phyloP scores from a whole-genome alignment of 1,284 basidiomycete genomes.

The Fomitopsis palustris region DNA sequence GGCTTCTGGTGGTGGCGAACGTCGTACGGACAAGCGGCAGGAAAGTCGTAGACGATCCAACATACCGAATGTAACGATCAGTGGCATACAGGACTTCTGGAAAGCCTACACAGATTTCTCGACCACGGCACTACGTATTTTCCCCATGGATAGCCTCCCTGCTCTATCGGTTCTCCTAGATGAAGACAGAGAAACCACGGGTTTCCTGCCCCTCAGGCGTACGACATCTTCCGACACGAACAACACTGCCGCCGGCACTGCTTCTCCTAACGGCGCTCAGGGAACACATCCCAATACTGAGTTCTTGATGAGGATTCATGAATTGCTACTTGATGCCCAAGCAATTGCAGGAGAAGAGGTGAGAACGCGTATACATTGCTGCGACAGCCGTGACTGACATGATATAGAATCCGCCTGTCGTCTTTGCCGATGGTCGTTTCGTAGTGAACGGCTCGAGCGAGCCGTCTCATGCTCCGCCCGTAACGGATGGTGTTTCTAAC shows the following conservation, averaged over 20 bases:
- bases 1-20: neutral
- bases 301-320: slow-evolving; percentile 90
- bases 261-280: slow-evolving; percentile 9
- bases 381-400: neutral
- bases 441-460: neutral
- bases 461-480: neutral
- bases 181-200: slow-evolving; percentile 89
- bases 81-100: slow-evolving; percentile 65
- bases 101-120: slow-evolving; percentile 66
- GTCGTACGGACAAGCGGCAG: slow-evolving; percentile 9
- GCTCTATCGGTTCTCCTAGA: slow-evolving; percentile 68
- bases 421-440: neutral
- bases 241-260: slow-evolving; percentile 8
- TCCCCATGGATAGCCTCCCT: slow-evolving; percentile 71
- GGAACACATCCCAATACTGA: slow-evolving; percentile 87
- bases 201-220: slow-evolving; percentile 80
- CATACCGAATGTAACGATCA: slow-evolving; percentile 13
- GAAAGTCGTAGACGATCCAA: slow-evolving; percentile 11
- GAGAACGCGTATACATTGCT: slow-evolving; percentile 14
- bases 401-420: slow-evolving; percentile 12
- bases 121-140: slow-evolving; percentile 59
- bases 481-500: neutral
- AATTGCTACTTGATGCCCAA: slow-evolving; percentile 78
- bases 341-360: slow-evolving; percentile 60
- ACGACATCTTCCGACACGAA: slow-evolving; percentile 35